Evolutionary conservation across 257 asterid genomes (phyloP).

Genomic region (Nicotiana paniculata): DNA sequence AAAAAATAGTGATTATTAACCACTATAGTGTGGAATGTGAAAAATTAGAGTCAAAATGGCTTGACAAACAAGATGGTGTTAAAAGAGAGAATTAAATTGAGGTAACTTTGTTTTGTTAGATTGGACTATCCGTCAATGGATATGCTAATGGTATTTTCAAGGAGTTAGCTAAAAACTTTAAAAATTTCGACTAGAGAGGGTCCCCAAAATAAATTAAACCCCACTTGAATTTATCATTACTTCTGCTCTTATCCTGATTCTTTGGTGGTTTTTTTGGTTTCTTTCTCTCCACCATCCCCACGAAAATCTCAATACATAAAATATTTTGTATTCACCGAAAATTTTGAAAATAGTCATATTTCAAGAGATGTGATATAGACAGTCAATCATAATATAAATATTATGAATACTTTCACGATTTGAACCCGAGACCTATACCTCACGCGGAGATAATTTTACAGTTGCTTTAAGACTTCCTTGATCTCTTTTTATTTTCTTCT

Average conservation of each 20-base stretch:
- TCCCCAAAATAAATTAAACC: not conserved
- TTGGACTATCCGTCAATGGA: not conserved
- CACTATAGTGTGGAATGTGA: too few species aligned
- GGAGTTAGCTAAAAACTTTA: not conserved
- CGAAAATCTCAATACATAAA: not conserved
- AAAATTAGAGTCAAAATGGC: too few species aligned
- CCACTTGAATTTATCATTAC: not conserved
- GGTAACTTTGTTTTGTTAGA: not conserved
- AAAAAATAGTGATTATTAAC: too few species aligned
- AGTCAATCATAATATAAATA: fast-evolving
- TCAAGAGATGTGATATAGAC: too few species aligned
- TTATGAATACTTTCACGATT: too few species aligned
- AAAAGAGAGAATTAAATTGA: not conserved
- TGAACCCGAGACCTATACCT: too few species aligned
- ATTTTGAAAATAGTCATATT: fast-evolving
- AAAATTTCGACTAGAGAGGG: not conserved
- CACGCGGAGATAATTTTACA: too few species aligned
- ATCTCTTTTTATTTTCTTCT: not conserved
- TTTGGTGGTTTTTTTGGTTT: not conserved
- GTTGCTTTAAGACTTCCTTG: too few species aligned
- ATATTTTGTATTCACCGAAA: too few species aligned
- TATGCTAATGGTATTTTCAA: not conserved
- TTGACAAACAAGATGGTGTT: not conserved
- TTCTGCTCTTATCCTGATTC: not conserved
- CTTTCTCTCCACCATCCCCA: not conserved